Conservation (phyloP, 352 stramenopile species). For the Pythium volutum region DNA sequence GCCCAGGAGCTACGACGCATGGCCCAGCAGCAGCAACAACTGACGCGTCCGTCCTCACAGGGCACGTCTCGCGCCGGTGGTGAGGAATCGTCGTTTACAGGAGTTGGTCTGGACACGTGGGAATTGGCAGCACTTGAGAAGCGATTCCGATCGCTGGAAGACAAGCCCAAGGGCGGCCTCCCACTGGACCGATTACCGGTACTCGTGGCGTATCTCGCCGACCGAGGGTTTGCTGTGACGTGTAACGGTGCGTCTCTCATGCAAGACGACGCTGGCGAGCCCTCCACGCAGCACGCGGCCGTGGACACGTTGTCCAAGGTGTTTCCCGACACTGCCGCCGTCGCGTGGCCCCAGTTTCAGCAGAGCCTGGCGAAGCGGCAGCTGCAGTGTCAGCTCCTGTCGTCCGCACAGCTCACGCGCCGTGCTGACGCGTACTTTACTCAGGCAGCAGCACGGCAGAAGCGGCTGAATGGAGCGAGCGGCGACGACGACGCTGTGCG, state of each 20-base stretch:
- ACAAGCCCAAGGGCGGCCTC: constrained; percentile 14
- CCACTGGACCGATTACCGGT: background rate
- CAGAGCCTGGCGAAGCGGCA: constrained; percentile 9
- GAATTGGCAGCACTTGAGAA: constrained; percentile 50
- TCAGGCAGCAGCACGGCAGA: constrained; percentile 16
- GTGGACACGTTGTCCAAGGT: background rate
- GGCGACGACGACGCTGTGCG: background rate
- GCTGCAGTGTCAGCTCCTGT: constrained; percentile 18
- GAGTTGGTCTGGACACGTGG: constrained; percentile 39
- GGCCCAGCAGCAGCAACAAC: constrained; percentile 30
- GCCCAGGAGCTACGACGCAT: constrained; percentile 48
- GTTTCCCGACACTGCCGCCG: background rate
- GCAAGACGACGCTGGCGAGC: background rate
- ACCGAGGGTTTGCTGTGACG: constrained; percentile 14
- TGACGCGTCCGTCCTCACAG: background rate
- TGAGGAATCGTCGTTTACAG: background rate
- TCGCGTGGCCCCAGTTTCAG: constrained; percentile 15
- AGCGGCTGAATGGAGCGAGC: constrained; percentile 1
- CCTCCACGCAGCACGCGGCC: background rate
- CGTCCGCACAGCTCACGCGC: background rate
- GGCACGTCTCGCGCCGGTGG: background rate
- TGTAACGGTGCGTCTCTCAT: background rate
- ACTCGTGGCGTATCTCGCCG: constrained; percentile 13
- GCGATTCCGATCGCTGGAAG: constrained; percentile 45
- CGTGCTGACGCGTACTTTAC: constrained; percentile 25